Base-by-base conservation (phyloP, 805 yeast genomes). In the Hanseniaspora meyeri region DNA sequence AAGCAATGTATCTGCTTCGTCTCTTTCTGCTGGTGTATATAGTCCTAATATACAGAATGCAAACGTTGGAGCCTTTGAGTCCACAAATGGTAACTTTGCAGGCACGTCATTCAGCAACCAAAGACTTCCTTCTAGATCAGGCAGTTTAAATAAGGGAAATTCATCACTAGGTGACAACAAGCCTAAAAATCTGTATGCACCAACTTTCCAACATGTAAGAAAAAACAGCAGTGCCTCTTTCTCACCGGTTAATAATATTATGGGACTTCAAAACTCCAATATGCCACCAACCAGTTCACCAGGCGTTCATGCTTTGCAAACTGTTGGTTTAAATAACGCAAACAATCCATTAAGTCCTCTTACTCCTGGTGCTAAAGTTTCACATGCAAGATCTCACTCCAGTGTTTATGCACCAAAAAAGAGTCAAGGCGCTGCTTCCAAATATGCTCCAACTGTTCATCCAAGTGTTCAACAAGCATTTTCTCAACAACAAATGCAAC, bases 381-480 rank as follows among this genome's bases (percentile, higher is more conserved):
- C 59, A 4, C 66, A 65, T 54, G 67, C 66, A 2, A 63, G 69
- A 27, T 64, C 69, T 4, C 64, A 62, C 36, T 68, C 72, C 3
- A 66, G 67, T 52, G 63, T 64, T 11, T 68, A 69, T 55, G 63
- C 66, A 0, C 71, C 71, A 34, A 62, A 61, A 29, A 51, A 51
- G 40, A 62, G 62, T 40, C 62, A 57, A 43, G 66, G 62, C 38
- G 59, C 60, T 46, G 65, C 69, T 11, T 63, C 73, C 0, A 72
- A 64, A 55, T 72, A 73, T 63, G 76, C 76, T 2, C 76, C 77
- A 43, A 69, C 66, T 10, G 66, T 63, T 16, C 66, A 64, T 38
- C 66, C 68, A 17, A 67, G 65, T 42, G 62, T 59, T 55, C 66
- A 64, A 29, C 58, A 55, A 43, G 57, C 57, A 2, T 53, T 38